Evolutionary conservation across 495 filamentous ascomycete species (phyloP).

Genomic region (Tirmania nivea): DNA sequence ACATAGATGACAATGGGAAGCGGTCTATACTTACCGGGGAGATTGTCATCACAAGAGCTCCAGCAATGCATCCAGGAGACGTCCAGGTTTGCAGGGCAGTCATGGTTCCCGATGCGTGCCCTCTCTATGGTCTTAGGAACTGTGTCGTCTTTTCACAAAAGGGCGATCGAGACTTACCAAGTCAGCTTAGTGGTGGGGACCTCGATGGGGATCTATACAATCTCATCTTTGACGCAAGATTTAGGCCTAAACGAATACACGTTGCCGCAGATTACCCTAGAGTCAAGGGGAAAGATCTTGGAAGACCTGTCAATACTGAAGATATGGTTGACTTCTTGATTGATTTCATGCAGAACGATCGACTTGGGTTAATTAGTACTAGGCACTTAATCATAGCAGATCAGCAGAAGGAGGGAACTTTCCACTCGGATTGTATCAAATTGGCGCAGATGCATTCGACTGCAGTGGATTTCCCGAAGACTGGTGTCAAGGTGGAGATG

Average conservation of each 20-base stretch:
- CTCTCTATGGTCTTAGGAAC: constrained; percentile 38
- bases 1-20: constrained; percentile 22
- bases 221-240: constrained; percentile 40
- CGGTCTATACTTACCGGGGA: constrained; percentile 12
- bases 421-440: constrained; percentile 32
- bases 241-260: constrained; percentile 24
- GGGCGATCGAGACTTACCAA: constrained; percentile 51
- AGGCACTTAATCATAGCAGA: constrained; percentile 50
- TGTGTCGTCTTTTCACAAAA: constrained; percentile 56
- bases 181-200: constrained; percentile 56
- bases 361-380: constrained; percentile 45
- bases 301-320: constrained; percentile 27
- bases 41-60: constrained; percentile 45
- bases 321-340: constrained; percentile 66
- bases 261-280: constrained; percentile 45
- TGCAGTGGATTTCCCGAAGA: constrained; percentile 69
- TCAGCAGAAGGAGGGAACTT: constrained; percentile 31
- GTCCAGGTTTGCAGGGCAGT: constrained; percentile 39
- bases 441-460: constrained; percentile 52
- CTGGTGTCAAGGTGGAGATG: constrained; percentile 42
- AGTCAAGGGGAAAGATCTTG: constrained; percentile 31
- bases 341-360: constrained; percentile 56
- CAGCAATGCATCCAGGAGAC: constrained; percentile 62
- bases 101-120: constrained; percentile 33
- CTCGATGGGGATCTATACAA: constrained; percentile 65